A percentile compares a stretch with the other conserved stretches of the same genome.
phyloP scores from a whole-genome alignment of 179 eudicot species.

The Beta corolliflora region DNA sequence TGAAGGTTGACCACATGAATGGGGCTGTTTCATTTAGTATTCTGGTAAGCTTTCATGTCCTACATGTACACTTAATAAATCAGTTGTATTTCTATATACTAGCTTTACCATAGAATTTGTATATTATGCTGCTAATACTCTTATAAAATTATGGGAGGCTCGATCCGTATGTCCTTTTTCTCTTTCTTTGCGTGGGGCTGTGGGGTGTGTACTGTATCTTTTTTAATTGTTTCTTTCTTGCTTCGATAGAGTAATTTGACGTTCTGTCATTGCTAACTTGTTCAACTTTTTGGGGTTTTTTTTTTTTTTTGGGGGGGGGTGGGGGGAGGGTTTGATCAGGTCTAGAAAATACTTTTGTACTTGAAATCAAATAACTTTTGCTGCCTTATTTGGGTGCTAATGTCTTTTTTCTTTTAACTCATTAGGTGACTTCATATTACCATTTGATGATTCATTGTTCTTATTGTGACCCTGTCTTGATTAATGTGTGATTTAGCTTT shows the following conservation, averaged over 20 bases:
- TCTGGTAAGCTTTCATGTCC: slow-evolving; percentile 41
- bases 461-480: background rate
- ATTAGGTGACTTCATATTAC: no score
- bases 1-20: slow-evolving; percentile 83
- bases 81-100: background rate
- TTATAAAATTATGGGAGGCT: background rate
- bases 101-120: background rate
- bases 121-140: background rate
- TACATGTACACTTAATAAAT: background rate
- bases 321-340: background rate
- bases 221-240: no score
- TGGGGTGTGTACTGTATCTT: no score
- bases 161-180: background rate
- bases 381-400: background rate
- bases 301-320: no score
- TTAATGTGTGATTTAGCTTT: background rate
- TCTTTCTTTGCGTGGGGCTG: background rate
- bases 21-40: slow-evolving; percentile 61
- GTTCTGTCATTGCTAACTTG: no score
- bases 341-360: background rate
- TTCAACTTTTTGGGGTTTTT: no score
- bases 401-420: no score
- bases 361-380: background rate
- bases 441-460: no score
- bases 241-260: background rate